Evolutionary conservation across 768 basidiomycete species (phyloP).

Genomic region (Macrocybe gigantea): DNA sequence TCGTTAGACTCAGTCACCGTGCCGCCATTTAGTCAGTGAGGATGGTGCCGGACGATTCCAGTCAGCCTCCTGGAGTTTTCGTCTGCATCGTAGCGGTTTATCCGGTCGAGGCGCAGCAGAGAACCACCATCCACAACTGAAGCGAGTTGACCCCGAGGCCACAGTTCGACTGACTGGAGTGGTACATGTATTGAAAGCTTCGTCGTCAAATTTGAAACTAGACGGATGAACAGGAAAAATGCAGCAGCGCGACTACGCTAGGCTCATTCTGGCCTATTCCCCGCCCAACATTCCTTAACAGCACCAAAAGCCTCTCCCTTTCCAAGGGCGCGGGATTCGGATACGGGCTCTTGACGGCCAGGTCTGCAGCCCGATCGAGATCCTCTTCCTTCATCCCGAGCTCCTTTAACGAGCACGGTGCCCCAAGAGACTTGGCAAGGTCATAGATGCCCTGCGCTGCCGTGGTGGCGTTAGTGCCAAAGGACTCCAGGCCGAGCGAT

Average conservation of each 20-base stretch:
- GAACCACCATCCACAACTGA: too few relatives aligned
- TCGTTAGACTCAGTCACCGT: too few relatives aligned
- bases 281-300: slow-evolving; percentile 25
- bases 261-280: slow-evolving; percentile 18
- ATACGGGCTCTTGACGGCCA: slow-evolving; percentile 30
- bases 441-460: slow-evolving; percentile 18
- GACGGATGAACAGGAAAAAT: slow-evolving; percentile 1
- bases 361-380: slow-evolving; percentile 29
- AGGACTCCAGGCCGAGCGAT: slow-evolving; percentile 12
- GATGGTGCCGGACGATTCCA: too few relatives aligned
- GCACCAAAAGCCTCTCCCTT: slow-evolving; percentile 19
- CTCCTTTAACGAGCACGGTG: slow-evolving; percentile 25
- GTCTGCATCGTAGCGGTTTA: too few relatives aligned
- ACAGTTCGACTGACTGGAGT: too few relatives aligned
- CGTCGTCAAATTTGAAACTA: background rate
- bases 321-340: slow-evolving; percentile 33
- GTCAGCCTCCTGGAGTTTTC: too few relatives aligned
- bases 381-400: slow-evolving; percentile 36
- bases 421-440: slow-evolving; percentile 20
- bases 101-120: too few relatives aligned
- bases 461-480: background rate
- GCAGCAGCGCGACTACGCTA: background rate
- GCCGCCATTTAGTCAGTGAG: too few relatives aligned
- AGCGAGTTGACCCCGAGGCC: too few relatives aligned
- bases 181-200: too few relatives aligned